phyloP scores from a whole-genome alignment of 163 green algal species.

The Trebouxiophyceae sp. region DNA sequence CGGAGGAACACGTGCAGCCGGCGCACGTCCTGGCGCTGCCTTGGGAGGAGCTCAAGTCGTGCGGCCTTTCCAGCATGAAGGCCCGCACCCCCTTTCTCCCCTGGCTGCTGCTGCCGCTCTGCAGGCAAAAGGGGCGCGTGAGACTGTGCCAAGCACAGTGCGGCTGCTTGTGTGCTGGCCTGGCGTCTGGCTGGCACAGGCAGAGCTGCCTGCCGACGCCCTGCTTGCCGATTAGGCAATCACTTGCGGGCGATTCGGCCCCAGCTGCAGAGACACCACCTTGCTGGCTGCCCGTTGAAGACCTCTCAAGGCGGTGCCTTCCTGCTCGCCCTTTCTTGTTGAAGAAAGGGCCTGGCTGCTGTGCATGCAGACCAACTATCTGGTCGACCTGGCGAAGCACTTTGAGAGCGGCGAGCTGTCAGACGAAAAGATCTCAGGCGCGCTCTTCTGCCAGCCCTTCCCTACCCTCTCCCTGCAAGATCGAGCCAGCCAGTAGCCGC shows the following conservation, averaged over 20 bases:
- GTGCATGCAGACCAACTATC: conserved; percentile 20
- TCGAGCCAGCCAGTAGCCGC: not conserved
- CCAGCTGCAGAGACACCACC: not conserved
- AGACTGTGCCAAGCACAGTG: not conserved
- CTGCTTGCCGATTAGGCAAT: not conserved
- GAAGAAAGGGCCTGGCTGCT: not conserved
- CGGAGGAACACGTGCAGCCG: conserved; percentile 13
- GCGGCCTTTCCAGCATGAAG: conserved; percentile 32
- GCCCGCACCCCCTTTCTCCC: not conserved
- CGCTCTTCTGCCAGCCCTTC: not conserved
- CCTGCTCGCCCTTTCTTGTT: not conserved
- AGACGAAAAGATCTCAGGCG: conserved; percentile 22
- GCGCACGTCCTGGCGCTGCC: conserved; percentile 9
- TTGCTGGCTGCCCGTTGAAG: not conserved
- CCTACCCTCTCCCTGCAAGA: not conserved
- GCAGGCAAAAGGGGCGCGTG: not conserved
- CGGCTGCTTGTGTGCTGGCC: not conserved
- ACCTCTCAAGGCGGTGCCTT: not conserved
- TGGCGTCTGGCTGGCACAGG: not conserved
- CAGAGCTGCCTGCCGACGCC: not conserved
- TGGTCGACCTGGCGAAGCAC: conserved; percentile 26
- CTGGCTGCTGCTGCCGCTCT: not conserved
- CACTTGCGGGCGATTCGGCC: not conserved
- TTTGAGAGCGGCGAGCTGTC: conserved; percentile 29
- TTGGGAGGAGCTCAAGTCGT: conserved; percentile 10